Evolutionary conservation across 2,329 filamentous ascomycete genomes (phyloP).

Genomic region (Lomentospora prolificans): DNA sequence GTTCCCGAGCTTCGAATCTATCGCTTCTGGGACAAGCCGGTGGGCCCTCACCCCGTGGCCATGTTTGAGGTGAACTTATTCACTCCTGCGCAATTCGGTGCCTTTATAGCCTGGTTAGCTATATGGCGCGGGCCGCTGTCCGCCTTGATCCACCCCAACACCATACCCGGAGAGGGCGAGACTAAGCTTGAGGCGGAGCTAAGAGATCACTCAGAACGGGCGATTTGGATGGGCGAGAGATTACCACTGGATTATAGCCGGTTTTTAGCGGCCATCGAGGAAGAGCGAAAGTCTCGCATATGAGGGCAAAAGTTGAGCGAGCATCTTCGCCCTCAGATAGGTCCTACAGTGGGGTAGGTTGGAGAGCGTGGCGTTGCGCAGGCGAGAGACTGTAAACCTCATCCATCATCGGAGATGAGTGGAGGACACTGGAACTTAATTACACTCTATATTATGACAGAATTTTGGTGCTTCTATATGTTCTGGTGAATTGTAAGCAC

Average conservation of each 20-base stretch:
- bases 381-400: too few species aligned
- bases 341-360: too few species aligned
- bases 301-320: background rate
- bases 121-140: conserved; percentile 74
- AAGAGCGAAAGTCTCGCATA: background rate
- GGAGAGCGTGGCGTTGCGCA: too few species aligned
- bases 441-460: too few species aligned
- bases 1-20: conserved; percentile 83
- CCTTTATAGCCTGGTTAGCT: conserved; percentile 77
- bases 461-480: too few species aligned
- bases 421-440: too few species aligned
- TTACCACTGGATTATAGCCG: conserved; percentile 41
- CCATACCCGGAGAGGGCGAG: conserved; percentile 33
- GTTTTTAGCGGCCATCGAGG: background rate
- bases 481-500: too few species aligned
- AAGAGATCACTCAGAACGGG: conserved; percentile 55
- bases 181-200: conserved; percentile 22
- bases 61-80: conserved; percentile 94
- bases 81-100: conserved; percentile 78
- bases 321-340: too few species aligned
- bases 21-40: conserved; percentile 61
- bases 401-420: too few species aligned
- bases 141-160: conserved; percentile 76
- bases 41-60: conserved; percentile 72
- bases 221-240: conserved; percentile 65